Evolutionary conservation across 2,329 filamentous ascomycete species (phyloP).

Genomic region (Albophoma yamanashiensis): DNA sequence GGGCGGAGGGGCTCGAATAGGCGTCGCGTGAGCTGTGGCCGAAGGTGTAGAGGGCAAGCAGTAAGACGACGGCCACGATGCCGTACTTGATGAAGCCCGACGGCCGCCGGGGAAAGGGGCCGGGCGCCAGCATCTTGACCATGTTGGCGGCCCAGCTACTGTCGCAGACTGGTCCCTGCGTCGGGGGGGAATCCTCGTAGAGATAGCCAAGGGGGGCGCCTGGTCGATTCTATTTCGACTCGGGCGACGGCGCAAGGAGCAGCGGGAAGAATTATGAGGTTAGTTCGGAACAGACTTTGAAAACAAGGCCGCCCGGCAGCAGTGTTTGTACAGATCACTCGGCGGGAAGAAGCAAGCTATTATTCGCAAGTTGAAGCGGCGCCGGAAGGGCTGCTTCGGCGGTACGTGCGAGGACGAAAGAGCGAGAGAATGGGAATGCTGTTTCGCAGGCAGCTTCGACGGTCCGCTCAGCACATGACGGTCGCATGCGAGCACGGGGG

Average conservation of each 20-base stretch:
- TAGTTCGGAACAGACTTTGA: neutral
- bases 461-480: neutral
- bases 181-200: neutral
- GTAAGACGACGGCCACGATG: conserved; percentile 23
- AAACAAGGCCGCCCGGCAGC: neutral
- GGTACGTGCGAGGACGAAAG: neutral
- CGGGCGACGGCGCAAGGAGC: neutral
- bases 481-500: neutral
- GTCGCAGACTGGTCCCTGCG: neutral
- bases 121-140: conserved; percentile 5
- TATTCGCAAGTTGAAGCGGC: neutral
- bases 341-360: neutral
- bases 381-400: neutral
- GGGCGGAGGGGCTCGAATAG: neutral
- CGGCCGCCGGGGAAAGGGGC: conserved; percentile 10
- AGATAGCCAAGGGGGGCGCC: neutral
- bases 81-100: conserved; percentile 32
- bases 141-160: neutral
- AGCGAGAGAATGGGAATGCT: neutral
- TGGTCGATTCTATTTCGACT: neutral
- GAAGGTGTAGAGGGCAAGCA: conserved; percentile 20
- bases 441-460: neutral
- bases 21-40: conserved; percentile 9
- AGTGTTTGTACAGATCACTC: neutral
- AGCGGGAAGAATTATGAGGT: neutral